Conservation (phyloP, 169 alveolate species). For the Plasmodium ovale region DNA sequence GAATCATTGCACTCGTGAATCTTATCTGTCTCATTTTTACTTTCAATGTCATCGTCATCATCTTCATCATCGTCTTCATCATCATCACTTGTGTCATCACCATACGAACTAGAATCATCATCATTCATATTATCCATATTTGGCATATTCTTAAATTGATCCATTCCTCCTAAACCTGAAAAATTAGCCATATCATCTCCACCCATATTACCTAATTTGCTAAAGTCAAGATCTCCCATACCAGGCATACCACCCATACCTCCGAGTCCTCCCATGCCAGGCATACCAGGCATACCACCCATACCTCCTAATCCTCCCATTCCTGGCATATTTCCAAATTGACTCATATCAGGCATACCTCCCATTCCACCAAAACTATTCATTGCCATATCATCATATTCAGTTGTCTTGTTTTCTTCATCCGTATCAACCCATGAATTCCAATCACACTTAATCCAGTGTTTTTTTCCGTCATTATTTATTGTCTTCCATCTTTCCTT, state of each 20-base stretch:
- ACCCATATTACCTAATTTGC: slow-evolving; percentile 74
- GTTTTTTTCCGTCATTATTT: slow-evolving; percentile 86
- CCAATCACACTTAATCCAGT: slow-evolving; percentile 87
- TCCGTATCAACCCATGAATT: slow-evolving; percentile 88
- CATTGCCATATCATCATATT: slow-evolving; percentile 84
- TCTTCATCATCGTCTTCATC: slow-evolving; percentile 57
- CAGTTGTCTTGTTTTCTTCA: slow-evolving; percentile 81
- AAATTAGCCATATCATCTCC: slow-evolving; percentile 69
- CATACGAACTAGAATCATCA: slow-evolving; percentile 71
- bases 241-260: slow-evolving; percentile 71
- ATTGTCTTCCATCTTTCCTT: slow-evolving; percentile 85
- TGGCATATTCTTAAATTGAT: slow-evolving; percentile 76
- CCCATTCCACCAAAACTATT: slow-evolving; percentile 80
- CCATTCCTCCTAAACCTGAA: slow-evolving; percentile 76
- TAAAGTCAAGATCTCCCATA: slow-evolving; percentile 65
- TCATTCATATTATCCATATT: slow-evolving; percentile 68
- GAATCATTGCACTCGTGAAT: slow-evolving; percentile 33
- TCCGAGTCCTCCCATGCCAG: slow-evolving; percentile 77
- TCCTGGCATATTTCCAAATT: slow-evolving; percentile 69
- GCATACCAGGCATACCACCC: slow-evolving; percentile 81
- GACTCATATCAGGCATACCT: slow-evolving; percentile 71
- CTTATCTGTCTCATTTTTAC: slow-evolving; percentile 19
- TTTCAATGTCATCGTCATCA: slow-evolving; percentile 43
- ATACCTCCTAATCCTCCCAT: slow-evolving; percentile 79
- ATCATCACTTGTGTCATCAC: slow-evolving; percentile 69